These are phyloP conservation scores for Dalbergia cochinchinensis DNA, from an alignment of 306 rosid genomes.

Conservation along the genomic window DNA sequence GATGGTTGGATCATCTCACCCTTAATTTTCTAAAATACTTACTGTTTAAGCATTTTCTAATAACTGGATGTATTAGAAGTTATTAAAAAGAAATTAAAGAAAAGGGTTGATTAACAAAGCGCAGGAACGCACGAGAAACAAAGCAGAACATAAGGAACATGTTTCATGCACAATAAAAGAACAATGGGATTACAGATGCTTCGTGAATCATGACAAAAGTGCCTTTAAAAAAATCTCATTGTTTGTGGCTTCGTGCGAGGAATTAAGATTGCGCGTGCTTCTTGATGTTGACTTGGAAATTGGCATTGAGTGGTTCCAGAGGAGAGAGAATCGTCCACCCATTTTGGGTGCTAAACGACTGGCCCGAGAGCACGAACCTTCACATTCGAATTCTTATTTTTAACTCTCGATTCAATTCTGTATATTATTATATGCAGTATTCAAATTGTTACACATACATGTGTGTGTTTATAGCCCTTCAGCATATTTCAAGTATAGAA, in stretches of 20 bases:
- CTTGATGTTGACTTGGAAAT: neutral
- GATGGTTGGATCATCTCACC: too few relatives aligned
- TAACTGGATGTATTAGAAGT: neutral
- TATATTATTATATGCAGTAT: too few relatives aligned
- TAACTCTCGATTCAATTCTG: too few relatives aligned
- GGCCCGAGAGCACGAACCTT: neutral
- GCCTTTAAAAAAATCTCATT: slow-evolving; percentile 5
- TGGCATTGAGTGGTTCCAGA: neutral
- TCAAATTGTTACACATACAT: too few relatives aligned
- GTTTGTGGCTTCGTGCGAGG: neutral
- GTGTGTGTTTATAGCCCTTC: too few relatives aligned
- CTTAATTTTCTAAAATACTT: too few relatives aligned
- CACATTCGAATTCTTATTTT: too few relatives aligned
- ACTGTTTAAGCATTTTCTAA: too few relatives aligned
- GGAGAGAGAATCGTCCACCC: neutral
- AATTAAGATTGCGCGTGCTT: neutral
- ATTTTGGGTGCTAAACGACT: neutral
- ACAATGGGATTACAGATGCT: neutral
- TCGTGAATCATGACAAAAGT: neutral
- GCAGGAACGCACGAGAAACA: neutral
- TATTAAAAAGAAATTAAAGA: neutral
- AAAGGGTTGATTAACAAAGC: neutral
- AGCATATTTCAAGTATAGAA: too few relatives aligned
- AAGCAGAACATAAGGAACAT: too few relatives aligned
- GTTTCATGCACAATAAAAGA: neutral